Conservation (phyloP, 176 grass and related monocot genomes). For the Puccinellia tenuiflora region DNA sequence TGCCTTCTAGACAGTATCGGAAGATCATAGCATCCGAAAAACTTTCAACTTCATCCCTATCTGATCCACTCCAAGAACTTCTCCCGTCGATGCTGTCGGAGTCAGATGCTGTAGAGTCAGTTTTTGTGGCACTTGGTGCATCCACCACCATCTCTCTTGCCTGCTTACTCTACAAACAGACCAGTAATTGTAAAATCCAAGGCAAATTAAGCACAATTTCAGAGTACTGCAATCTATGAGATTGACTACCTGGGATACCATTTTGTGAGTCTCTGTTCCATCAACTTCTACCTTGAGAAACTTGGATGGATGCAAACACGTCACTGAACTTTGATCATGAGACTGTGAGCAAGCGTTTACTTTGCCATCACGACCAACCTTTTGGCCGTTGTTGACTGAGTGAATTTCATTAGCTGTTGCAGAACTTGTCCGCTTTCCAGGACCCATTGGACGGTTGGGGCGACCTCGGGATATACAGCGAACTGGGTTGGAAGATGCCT, state of each 20-base stretch:
- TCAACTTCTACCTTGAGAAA: slow-evolving; percentile 37
- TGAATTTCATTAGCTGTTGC: slow-evolving; percentile 35
- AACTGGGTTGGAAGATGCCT: slow-evolving; percentile 78
- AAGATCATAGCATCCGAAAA: slow-evolving; percentile 66
- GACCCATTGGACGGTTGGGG: slow-evolving; percentile 20
- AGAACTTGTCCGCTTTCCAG: slow-evolving; percentile 43
- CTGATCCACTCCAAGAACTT: slow-evolving; percentile 48
- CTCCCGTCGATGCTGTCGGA: slow-evolving; percentile 62
- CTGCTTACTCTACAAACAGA: slow-evolving; percentile 31
- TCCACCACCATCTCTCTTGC: slow-evolving; percentile 31
- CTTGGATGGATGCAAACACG: slow-evolving; percentile 31
- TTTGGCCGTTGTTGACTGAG: slow-evolving; percentile 28
- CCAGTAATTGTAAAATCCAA: neutral
- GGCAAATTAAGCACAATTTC: slow-evolving; percentile 13
- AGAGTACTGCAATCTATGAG: neutral
- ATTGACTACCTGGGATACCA: slow-evolving; percentile 31
- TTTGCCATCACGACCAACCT: slow-evolving; percentile 29
- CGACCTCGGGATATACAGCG: slow-evolving; percentile 90
- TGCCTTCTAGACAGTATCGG: slow-evolving; percentile 79
- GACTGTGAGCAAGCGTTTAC: slow-evolving; percentile 23
- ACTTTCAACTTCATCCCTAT: slow-evolving; percentile 35
- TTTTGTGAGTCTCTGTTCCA: slow-evolving; percentile 29
- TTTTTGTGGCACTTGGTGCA: slow-evolving; percentile 41
- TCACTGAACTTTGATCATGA: slow-evolving; percentile 31
- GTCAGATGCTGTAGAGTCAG: slow-evolving; percentile 52